Evolutionary conservation across 2,329 filamentous ascomycete genomes (phyloP).

Genomic region (Fusarium albidum): DNA sequence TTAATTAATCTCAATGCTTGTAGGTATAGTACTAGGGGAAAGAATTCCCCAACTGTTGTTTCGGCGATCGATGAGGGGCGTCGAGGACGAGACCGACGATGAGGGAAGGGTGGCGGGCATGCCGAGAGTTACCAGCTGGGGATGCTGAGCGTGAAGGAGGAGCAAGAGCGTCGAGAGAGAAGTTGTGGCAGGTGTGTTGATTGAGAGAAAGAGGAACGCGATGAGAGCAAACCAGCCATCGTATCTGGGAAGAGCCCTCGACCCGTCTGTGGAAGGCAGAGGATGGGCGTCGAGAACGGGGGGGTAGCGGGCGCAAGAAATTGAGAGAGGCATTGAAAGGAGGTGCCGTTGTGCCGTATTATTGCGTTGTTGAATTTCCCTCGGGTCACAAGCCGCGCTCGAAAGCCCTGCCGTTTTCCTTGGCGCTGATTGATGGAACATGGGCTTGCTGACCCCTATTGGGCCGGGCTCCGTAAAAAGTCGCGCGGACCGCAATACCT

Average conservation of each 20-base stretch:
- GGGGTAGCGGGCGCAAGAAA: not conserved
- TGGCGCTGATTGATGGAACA: slow-evolving; percentile 3
- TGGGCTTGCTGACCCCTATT: slow-evolving; percentile 5
- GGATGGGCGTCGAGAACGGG: slow-evolving; percentile 1
- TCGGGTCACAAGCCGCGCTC: slow-evolving; percentile 1
- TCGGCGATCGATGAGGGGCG: not conserved
- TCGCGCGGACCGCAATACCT: not conserved
- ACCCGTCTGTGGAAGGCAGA: slow-evolving; percentile 1
- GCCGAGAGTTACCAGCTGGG: slow-evolving; percentile 10
- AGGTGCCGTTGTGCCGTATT: not conserved
- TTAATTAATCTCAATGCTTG: no score
- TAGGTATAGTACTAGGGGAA: no score
- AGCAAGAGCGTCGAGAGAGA: slow-evolving; percentile 8
- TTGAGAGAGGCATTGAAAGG: not conserved
- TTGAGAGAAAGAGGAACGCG: not conserved
- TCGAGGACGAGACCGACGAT: slow-evolving; percentile 4
- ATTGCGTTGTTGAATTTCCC: not conserved
- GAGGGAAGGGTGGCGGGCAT: slow-evolving; percentile 4
- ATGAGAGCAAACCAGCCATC: not conserved
- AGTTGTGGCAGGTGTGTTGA: slow-evolving; percentile 6
- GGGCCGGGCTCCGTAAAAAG: not conserved
- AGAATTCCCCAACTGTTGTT: slow-evolving; percentile 1
- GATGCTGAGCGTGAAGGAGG: slow-evolving; percentile 12
- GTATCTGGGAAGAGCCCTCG: slow-evolving; percentile 1
- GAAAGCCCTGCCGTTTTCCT: slow-evolving; percentile 1